These are phyloP conservation scores for Sugiyamaella lignohabitans DNA, from an alignment of 805 yeast genomes.

Conservation along the genomic window DNA sequence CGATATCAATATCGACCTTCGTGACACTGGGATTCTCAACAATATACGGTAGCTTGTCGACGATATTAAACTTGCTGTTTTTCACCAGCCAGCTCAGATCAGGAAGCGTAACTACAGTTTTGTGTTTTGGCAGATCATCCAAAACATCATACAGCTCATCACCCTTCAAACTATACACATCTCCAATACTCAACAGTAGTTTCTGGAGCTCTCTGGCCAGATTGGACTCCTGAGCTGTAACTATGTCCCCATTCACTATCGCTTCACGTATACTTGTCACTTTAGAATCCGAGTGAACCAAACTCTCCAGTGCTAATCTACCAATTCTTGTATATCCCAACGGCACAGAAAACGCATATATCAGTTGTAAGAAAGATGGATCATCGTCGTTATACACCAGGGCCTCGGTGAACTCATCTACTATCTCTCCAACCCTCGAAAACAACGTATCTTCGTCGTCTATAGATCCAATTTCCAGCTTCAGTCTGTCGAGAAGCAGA, in stretches of 20 bases:
- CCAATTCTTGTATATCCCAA: conserved; percentile 21
- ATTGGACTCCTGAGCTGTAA: conserved; percentile 15
- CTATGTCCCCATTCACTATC: conserved; percentile 11
- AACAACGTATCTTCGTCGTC: conserved; percentile 27
- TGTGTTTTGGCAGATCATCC: not conserved
- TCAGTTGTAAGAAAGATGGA: conserved; percentile 17
- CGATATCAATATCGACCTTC: not conserved
- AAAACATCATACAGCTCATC: not conserved
- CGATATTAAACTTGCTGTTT: too few species aligned
- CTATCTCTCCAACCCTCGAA: conserved; percentile 35
- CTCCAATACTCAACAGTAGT: conserved; percentile 15
- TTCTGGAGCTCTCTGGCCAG: conserved; percentile 4
- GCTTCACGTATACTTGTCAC: conserved; percentile 11
- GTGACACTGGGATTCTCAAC: not conserved
- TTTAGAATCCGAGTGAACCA: conserved; percentile 16
- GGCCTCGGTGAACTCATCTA: conserved; percentile 62
- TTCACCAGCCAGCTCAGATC: not conserved
- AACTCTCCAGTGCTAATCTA: conserved; percentile 21
- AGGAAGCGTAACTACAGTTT: not conserved
- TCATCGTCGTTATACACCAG: conserved; percentile 31
- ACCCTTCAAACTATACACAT: conserved; percentile 2
- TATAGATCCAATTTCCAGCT: conserved; percentile 20
- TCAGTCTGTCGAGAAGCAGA: conserved; percentile 44
- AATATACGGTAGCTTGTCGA: not conserved
- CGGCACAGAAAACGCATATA: conserved; percentile 15